Evolutionary conservation across 257 asterid species (phyloP), one percentile per base, ranked within the genome.

Genomic region (Penstemon newberryi): DNA sequence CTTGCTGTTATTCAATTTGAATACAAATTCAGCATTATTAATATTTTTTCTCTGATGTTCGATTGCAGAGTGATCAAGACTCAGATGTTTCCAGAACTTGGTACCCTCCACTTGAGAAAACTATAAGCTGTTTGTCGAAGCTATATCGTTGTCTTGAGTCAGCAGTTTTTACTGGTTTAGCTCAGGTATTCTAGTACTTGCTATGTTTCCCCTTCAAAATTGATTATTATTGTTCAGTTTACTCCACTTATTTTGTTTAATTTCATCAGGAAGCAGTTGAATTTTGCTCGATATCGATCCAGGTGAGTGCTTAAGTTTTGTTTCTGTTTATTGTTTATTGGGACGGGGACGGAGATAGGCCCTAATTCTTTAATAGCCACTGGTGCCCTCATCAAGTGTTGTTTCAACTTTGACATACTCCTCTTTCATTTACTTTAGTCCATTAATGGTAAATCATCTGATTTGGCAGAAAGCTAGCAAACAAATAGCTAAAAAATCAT

Each of bases 91-190:
- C 93, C 37, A 82, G 62, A 69, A 86, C 92, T 44, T 94, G 97
- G 97, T 94, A 89, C 74, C 99, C 97, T 70, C 96, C 99, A 40
- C 89, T 94, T 69, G 99, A 94, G 90, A 94, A 85, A 83, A 91
- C 97, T n/a, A 79, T 94, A 75, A 83, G 97, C 41, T 91, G 99
- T 73, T 81, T 94, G 76, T 94, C 99, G 62, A 94, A 89, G 77
- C 81, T 94, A 77, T 87, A 91, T 75, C 86, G 92, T 72, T 88
- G 95, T 75, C 84, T 91, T 70, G 97, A 91, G 75, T 79, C 85
- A 49, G 84, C 90, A 25, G 99, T 94, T 71, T 94, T 94, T 75
- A 91, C 99, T 71, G 96, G 97, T 63, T 85, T 94, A 81, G 99
- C 99, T 49, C 99, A 91, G 98, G 99, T 86, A 75, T 64, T 66